These are phyloP conservation scores for Phialemoniopsis sp. DNA, from an alignment of 2,329 filamentous ascomycete genomes.

Conservation along the genomic window DNA sequence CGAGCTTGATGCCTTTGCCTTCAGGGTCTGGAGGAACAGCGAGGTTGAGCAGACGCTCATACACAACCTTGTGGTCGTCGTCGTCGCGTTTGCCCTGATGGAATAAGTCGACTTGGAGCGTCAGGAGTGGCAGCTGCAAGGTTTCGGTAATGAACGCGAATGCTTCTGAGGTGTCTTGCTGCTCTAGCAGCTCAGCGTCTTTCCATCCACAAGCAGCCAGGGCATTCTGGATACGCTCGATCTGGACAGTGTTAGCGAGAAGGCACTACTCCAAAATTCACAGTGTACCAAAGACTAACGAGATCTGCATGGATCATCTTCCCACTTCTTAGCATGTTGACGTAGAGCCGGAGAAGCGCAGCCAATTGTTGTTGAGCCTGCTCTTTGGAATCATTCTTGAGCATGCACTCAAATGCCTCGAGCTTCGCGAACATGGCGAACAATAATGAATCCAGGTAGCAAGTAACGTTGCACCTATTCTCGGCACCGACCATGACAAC, in stretches of 20 bases:
- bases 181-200: constrained; percentile 70
- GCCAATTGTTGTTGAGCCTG: constrained; percentile 68
- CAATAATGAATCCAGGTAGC: constrained; percentile 84
- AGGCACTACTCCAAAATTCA: background rate
- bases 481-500: constrained; percentile 77
- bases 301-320: constrained; percentile 82
- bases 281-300: constrained; percentile 40
- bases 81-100: constrained; percentile 77
- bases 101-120: constrained; percentile 90
- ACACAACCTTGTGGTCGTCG: constrained; percentile 92
- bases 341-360: constrained; percentile 81
- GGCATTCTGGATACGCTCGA: constrained; percentile 75
- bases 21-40: constrained; percentile 77
- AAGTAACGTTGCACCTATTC: constrained; percentile 85
- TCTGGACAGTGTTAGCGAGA: constrained; percentile 45
- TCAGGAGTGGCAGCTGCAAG: constrained; percentile 80
- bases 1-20: constrained; percentile 69
- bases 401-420: constrained; percentile 87
- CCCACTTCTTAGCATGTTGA: constrained; percentile 84
- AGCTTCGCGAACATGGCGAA: constrained; percentile 95
- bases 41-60: constrained; percentile 85
- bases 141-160: constrained; percentile 93
- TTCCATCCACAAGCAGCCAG: constrained; percentile 84
- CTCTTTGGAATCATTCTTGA: constrained; percentile 75
- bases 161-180: constrained; percentile 94